phyloP scores from a whole-genome alignment of 768 basidiomycete species.

The Amanita rubescens region DNA sequence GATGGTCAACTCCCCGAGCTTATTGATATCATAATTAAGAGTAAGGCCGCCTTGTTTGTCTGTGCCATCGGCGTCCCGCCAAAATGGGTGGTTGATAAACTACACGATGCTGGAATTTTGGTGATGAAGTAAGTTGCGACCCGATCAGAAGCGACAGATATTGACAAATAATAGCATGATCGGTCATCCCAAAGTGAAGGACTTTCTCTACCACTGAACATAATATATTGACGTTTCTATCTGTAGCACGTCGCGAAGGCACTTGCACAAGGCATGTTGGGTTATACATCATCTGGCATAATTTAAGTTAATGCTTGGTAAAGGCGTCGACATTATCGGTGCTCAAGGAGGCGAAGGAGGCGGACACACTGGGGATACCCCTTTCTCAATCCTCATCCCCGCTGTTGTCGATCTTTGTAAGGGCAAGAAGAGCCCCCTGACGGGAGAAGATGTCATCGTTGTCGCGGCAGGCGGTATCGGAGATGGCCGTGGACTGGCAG shows the following conservation, averaged over 20 bases:
- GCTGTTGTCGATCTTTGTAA: conserved; percentile 76
- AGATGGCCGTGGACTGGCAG: conserved; percentile 77
- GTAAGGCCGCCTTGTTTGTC: conserved; percentile 71
- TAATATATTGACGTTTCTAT: not conserved
- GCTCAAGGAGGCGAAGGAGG: conserved; percentile 87
- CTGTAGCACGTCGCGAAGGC: conserved; percentile 65
- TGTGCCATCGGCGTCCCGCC: conserved; percentile 83
- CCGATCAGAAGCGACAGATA: not conserved
- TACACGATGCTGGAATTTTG: conserved; percentile 70
- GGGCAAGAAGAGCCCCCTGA: conserved; percentile 62
- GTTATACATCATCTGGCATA: not conserved
- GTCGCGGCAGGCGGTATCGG: conserved; percentile 83
- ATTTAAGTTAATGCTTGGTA: not conserved
- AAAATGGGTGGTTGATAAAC: conserved; percentile 70
- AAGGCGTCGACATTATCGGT: conserved; percentile 86
- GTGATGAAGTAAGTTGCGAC: conserved; percentile 70
- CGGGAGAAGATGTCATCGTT: conserved; percentile 67
- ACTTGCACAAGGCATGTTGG: conserved; percentile 51
- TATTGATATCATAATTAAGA: conserved; percentile 70
- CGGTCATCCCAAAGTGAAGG: conserved; percentile 70
- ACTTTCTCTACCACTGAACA: conserved; percentile 1
- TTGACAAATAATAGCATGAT: conserved; percentile 48
- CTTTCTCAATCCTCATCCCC: conserved; percentile 78
- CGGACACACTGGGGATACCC: conserved; percentile 80
- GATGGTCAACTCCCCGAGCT: conserved; percentile 70